These are phyloP conservation scores for Tolypocladium paradoxum DNA, from an alignment of 2,329 filamentous ascomycete genomes.

Conservation along the genomic window DNA sequence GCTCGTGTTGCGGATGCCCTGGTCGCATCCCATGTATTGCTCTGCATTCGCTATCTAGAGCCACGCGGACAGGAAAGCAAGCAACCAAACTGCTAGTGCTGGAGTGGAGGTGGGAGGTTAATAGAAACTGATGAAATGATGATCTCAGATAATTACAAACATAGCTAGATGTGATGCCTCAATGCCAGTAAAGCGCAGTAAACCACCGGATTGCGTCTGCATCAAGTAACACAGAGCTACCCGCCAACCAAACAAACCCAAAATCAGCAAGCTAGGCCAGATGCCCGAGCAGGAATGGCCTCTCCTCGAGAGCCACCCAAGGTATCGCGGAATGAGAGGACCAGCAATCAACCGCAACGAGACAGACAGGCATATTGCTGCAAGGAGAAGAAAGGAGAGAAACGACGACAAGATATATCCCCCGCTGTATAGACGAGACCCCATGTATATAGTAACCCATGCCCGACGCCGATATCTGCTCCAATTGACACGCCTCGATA, in stretches of 20 bases:
- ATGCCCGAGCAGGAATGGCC: neutral
- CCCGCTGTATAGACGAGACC: slow-evolving; percentile 4
- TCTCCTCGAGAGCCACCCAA: slow-evolving; percentile 7
- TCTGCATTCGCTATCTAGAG: neutral
- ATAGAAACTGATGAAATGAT: neutral
- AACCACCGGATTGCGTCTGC: neutral
- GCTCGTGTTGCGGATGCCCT: neutral
- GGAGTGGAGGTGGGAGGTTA: neutral
- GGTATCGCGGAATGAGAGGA: slow-evolving; percentile 5
- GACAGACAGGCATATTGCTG: neutral
- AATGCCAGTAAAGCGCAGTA: neutral
- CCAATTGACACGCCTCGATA: neutral
- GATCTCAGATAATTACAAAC: neutral
- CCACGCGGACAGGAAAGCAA: neutral
- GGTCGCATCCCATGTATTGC: neutral
- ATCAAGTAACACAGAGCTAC: neutral
- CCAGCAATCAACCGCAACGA: neutral
- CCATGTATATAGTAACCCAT: slow-evolving; percentile 2
- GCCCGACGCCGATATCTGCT: slow-evolving; percentile 1
- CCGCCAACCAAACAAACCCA: neutral
- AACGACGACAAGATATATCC: slow-evolving; percentile 1
- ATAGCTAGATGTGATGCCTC: neutral
- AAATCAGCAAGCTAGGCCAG: neutral
- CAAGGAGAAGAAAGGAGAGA: neutral
- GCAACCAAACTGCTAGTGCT: neutral